Base-by-base conservation (phyloP, 2,329 filamentous ascomycete species). In the Stenocarpella maydis region DNA sequence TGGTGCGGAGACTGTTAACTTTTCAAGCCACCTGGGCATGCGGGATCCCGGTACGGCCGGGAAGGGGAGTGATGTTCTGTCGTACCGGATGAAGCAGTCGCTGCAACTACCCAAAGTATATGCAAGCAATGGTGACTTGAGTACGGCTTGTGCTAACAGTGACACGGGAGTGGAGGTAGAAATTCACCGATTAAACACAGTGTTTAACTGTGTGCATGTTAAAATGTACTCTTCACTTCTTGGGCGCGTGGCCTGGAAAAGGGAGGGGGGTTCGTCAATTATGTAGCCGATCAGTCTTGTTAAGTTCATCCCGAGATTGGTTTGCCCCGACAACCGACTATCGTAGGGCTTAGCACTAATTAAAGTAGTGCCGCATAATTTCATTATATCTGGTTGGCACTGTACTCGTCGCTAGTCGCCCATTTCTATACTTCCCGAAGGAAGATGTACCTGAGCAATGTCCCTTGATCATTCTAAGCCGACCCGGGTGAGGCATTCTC, bases 11-110 rank as follows among this genome's bases (percentile, higher is more conserved):
- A 61, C 39, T 61, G 10, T 43, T 3, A 28, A n/a, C 37, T 24
- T 61, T 26, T 24, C 45, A 17, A 19, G 28, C 45, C 55, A 39
- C 55, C 55, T 45, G 45, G 55, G 39, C 26, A 61, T 61, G 39
- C 55, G 39, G 24, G 24, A 45, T 61, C 55, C 55, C 55, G 55
- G 55, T 10, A n/a, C 45, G 17, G 39, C 55, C 55, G 45, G 55
- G 55, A 61, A 28, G 39, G 45, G 55, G 19, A 61, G 55, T 61
- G 55, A 61, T 61, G 39, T 26, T 43, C 55, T 61, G 55, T 47
- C 31, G 55, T 61, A 45, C 55, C 24, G 55, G 39, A 45, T 61
- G 39, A 17, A 19, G 39, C 39, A n/a, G 55, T 61, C 10, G 39
- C 55, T 47, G 39, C 41, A 34, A 9, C 55, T 12, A 58, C 21